phyloP scores from a whole-genome alignment of 1,139 yeast species.

The Candida sanyaensis region DNA sequence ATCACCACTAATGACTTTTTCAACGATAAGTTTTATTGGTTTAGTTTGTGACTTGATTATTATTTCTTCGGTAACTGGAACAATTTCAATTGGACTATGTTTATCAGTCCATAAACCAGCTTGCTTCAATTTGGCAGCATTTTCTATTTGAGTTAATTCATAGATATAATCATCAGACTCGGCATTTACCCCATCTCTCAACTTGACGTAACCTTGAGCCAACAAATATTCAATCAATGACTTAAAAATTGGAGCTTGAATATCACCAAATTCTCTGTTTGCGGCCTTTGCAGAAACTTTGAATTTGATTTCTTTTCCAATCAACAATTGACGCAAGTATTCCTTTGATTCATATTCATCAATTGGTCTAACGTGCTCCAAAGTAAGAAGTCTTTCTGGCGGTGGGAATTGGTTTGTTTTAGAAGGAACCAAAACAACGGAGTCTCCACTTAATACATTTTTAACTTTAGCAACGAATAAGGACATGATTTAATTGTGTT shows the following conservation, averaged over 20 bases:
- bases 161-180: constrained; percentile 30
- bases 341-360: constrained; percentile 60
- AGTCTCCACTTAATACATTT: constrained; percentile 72
- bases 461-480: constrained; percentile 61
- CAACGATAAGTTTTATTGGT: constrained; percentile 63
- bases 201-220: constrained; percentile 60
- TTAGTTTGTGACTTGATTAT: constrained; percentile 34
- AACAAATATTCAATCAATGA: constrained; percentile 62
- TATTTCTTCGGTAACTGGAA: constrained; percentile 39
- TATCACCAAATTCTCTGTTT: constrained; percentile 70
- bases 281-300: constrained; percentile 55
- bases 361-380: constrained; percentile 60
- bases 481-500: constrained; percentile 10
- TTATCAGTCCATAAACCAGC: constrained; percentile 57
- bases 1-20: constrained; percentile 79
- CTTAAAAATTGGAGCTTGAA: constrained; percentile 62
- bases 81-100: constrained; percentile 20
- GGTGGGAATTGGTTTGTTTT: constrained; percentile 45
- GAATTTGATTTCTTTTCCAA: constrained; percentile 70
- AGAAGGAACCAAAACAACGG: constrained; percentile 65
- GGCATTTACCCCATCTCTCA: constrained; percentile 56
- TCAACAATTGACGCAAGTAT: constrained; percentile 58
- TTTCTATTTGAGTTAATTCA: constrained; percentile 36
- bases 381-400: constrained; percentile 63
- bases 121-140: constrained; percentile 48